These are phyloP conservation scores for Zopfochytrium polystomum DNA, from an alignment of 371 early-diverging fungal species.

Conservation along the genomic window DNA sequence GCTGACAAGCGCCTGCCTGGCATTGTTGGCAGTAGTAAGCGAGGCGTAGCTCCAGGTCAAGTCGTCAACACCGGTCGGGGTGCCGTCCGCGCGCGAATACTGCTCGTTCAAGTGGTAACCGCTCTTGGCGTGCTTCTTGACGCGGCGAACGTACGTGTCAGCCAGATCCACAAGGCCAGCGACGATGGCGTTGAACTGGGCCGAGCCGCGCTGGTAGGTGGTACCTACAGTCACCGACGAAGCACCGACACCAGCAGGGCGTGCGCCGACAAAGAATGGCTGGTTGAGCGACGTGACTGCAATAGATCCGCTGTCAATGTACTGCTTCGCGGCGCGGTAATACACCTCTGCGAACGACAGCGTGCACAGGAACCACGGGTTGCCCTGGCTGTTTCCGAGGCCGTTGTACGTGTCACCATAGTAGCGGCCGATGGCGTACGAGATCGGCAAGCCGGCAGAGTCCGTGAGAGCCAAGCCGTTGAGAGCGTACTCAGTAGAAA, in stretches of 20 bases:
- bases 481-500: no score
- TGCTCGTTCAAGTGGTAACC: constrained; percentile 68
- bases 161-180: constrained; percentile 45
- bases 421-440: no score
- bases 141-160: constrained; percentile 58
- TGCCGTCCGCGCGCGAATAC: constrained; percentile 57
- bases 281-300: constrained; percentile 44
- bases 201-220: constrained; percentile 11
- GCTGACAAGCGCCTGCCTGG: constrained; percentile 10
- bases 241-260: constrained; percentile 45
- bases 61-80: constrained; percentile 62
- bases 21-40: constrained; percentile 46
- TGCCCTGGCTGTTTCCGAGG: no score
- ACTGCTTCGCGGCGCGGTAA: constrained; percentile 39
- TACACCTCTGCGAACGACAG: constrained; percentile 66
- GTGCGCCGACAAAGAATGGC: constrained; percentile 35
- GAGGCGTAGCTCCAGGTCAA: constrained; percentile 77
- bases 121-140: constrained; percentile 46
- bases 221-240: constrained; percentile 39
- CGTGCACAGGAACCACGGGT: no score
- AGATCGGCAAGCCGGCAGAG: no score
- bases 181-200: constrained; percentile 47
- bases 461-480: no score
- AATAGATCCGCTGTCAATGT: constrained; percentile 27
- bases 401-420: no score